Evolutionary conservation across 208 protist species (phyloP).

Genomic region (Histomonas meleagridis): DNA sequence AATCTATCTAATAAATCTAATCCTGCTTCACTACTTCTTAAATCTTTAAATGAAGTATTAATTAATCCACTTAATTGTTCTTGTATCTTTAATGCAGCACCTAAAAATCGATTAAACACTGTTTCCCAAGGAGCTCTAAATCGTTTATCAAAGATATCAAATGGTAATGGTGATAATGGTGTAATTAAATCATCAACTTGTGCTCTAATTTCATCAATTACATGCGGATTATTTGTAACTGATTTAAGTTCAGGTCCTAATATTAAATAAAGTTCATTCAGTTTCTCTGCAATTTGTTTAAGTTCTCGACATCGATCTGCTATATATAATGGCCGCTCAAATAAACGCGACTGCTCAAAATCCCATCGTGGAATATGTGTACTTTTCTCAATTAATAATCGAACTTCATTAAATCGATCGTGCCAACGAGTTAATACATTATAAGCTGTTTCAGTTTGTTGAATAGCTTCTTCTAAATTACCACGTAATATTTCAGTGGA

Average conservation of each 20-base stretch:
- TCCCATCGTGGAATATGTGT: conserved; percentile 86
- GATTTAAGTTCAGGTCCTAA: conserved; percentile 75
- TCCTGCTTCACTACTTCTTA: conserved; percentile 74
- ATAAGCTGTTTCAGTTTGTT: conserved; percentile 37
- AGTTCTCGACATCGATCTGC: conserved; percentile 77
- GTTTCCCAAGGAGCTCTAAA: conserved; percentile 54
- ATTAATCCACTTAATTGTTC: conserved; percentile 79
- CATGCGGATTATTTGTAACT: conserved; percentile 78
- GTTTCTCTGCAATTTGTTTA: conserved; percentile 71
- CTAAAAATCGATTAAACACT: conserved; percentile 66
- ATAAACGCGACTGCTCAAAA: conserved; percentile 83
- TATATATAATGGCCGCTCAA: conserved; percentile 91
- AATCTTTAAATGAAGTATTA: conserved; percentile 85
- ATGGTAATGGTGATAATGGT: conserved; percentile 77
- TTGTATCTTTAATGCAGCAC: conserved; percentile 73
- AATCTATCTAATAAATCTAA: conserved; percentile 37
- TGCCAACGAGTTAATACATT: conserved; percentile 37
- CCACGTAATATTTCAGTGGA: conserved; percentile 48
- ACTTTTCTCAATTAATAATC: conserved; percentile 68
- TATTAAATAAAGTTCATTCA: conserved; percentile 85
- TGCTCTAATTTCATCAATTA: conserved; percentile 79
- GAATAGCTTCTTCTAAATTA: conserved; percentile 30
- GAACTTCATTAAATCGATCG: not conserved
- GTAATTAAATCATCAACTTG: conserved; percentile 76
- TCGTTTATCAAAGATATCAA: conserved; percentile 77